phyloP scores from a whole-genome alignment of 805 yeast species.

The Ogataea siamensis region DNA sequence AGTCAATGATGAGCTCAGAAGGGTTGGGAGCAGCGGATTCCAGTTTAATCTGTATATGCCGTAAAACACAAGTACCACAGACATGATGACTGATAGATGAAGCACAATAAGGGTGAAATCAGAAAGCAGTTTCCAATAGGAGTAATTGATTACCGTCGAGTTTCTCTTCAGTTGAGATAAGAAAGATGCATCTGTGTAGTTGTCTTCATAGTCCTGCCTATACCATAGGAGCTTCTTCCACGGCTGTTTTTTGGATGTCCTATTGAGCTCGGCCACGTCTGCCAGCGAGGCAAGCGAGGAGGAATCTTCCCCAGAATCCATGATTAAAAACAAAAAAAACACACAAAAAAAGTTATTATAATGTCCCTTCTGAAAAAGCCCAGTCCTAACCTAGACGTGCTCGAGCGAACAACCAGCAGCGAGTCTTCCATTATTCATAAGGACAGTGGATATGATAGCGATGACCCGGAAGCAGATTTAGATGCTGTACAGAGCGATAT shows the following conservation, averaged over 20 bases:
- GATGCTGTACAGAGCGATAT: conserved; percentile 19
- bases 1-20: conserved; percentile 34
- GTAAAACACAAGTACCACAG: conserved; percentile 66
- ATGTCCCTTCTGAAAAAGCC: conserved; percentile 1
- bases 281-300: conserved; percentile 1
- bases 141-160: conserved; percentile 66
- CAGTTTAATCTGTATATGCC: conserved; percentile 52
- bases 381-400: conserved; percentile 10
- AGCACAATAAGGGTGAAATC: conserved; percentile 68
- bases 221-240: conserved; percentile 90
- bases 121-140: conserved; percentile 59
- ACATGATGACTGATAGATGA: conserved; percentile 61
- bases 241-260: conserved; percentile 30
- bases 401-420: conserved; percentile 15
- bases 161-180: conserved; percentile 77
- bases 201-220: conserved; percentile 85
- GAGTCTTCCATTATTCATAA: conserved; percentile 13
- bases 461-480: conserved; percentile 23
- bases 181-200: conserved; percentile 80
- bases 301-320: conserved; percentile 2
- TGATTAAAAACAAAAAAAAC: not conserved
- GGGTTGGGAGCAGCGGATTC: conserved; percentile 47
- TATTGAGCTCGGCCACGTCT: conserved; percentile 2
- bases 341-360: conserved; percentile 1
- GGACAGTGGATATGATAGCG: conserved; percentile 13